Evolutionary conservation across 805 yeast species (phyloP).

Genomic region (Hanseniaspora occidentalis): DNA sequence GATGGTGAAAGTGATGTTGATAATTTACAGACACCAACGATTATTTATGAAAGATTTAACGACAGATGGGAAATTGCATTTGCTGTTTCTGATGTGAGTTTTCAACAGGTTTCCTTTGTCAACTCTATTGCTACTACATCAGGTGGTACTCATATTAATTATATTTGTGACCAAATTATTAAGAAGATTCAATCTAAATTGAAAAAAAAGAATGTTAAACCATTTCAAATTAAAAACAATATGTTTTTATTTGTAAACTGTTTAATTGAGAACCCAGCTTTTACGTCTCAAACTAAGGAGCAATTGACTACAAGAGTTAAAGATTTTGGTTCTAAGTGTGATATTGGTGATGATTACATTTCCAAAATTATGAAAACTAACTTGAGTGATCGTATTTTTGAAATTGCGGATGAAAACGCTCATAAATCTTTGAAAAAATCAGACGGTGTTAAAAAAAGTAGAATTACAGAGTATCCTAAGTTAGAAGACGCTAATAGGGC

Average conservation of each 20-base stretch:
- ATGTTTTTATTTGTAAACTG: constrained; percentile 88
- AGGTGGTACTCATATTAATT: constrained; percentile 93
- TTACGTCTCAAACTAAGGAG: constrained; percentile 95
- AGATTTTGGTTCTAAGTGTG: constrained; percentile 80
- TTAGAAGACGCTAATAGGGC: constrained; percentile 94
- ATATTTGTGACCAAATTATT: constrained; percentile 73
- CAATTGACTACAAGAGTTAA: constrained; percentile 80
- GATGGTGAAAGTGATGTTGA: constrained; percentile 25
- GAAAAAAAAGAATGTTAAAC: constrained; percentile 60
- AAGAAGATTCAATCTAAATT: constrained; percentile 61
- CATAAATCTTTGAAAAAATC: constrained; percentile 76
- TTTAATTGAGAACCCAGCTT: constrained; percentile 90
- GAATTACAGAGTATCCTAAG: constrained; percentile 82
- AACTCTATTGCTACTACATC: constrained; percentile 95
- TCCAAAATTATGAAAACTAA: constrained; percentile 66
- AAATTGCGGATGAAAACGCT: constrained; percentile 79
- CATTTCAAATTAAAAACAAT: constrained; percentile 79
- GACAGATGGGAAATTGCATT: constrained; percentile 96
- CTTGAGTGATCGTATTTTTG: constrained; percentile 51
- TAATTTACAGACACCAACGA: constrained; percentile 33
- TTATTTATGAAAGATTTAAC: constrained; percentile 69
- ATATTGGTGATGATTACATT: constrained; percentile 66
- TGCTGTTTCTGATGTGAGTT: constrained; percentile 79
- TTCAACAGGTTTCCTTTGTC: constrained; percentile 92
- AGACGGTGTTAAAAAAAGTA: constrained; percentile 73